A percentile compares a stretch with the other conserved stretches of the same genome.
These are phyloP conservation scores for Paracorniculantispora psalliotae DNA, from an alignment of 2,329 filamentous ascomycete species.

Conservation along the genomic window DNA sequence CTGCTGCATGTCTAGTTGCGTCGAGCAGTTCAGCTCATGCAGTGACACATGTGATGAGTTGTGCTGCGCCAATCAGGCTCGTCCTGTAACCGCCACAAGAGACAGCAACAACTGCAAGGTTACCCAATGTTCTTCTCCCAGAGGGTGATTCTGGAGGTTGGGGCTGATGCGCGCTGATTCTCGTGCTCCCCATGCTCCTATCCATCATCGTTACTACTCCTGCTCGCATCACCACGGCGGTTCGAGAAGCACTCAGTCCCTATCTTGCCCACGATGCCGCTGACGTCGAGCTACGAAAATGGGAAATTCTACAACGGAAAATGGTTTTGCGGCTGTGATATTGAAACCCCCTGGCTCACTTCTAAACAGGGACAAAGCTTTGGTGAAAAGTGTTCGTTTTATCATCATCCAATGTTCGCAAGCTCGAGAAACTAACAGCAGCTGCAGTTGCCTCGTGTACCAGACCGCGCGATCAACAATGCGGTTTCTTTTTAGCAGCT, in stretches of 20 bases:
- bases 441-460: not conserved
- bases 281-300: not conserved
- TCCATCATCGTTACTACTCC: not conserved
- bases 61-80: not conserved
- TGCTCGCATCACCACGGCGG: not conserved
- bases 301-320: not conserved
- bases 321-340: conserved; percentile 2
- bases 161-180: not conserved
- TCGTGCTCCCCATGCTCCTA: not conserved
- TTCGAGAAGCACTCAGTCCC: not conserved
- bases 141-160: not conserved
- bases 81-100: not conserved
- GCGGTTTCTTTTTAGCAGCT: not conserved
- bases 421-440: not conserved
- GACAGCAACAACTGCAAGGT: not conserved
- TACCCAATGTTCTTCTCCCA: no score
- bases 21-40: not conserved
- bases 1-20: not conserved
- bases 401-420: not conserved
- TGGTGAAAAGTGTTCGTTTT: not conserved
- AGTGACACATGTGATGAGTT: not conserved
- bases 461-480: not conserved
- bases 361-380: not conserved
- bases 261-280: not conserved
- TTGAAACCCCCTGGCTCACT: not conserved